phyloP scores from a whole-genome alignment of 2,329 filamentous ascomycete species.

The Akanthomyces uredinophilus region DNA sequence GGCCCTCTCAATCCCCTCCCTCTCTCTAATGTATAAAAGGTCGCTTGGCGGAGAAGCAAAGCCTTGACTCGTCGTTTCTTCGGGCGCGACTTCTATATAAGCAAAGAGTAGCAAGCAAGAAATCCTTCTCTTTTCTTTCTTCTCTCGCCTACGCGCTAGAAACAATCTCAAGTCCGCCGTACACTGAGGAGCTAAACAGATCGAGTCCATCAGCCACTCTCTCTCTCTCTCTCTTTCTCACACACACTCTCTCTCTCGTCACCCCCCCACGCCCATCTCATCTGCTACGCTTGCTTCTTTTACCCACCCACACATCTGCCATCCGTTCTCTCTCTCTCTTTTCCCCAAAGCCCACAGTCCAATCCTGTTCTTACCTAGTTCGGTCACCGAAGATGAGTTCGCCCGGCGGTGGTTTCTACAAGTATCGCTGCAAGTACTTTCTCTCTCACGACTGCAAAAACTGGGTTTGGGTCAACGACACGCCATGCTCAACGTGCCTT shows the following conservation, averaged over 20 bases:
- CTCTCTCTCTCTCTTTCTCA: too few relatives aligned
- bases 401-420: slow-evolving; percentile 43
- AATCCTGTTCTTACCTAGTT: neutral
- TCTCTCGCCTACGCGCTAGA: neutral
- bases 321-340: neutral
- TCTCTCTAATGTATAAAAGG: slow-evolving; percentile 1
- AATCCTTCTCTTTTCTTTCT: neutral
- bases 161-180: neutral
- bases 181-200: neutral
- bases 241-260: neutral
- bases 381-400: slow-evolving; percentile 23
- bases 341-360: neutral
- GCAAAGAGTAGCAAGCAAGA: neutral
- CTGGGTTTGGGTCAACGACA: slow-evolving; percentile 50
- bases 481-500: slow-evolving; percentile 42
- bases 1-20: neutral
- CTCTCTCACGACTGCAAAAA: slow-evolving; percentile 46
- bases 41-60: neutral
- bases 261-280: neutral
- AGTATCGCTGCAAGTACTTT: slow-evolving; percentile 52
- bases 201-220: neutral
- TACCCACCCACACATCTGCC: neutral
- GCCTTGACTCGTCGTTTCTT: neutral
- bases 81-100: neutral
- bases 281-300: neutral